Evolutionary conservation across 371 early-diverging fungal genomes (phyloP).

Genomic region (Lichtheimia corymbifera): DNA sequence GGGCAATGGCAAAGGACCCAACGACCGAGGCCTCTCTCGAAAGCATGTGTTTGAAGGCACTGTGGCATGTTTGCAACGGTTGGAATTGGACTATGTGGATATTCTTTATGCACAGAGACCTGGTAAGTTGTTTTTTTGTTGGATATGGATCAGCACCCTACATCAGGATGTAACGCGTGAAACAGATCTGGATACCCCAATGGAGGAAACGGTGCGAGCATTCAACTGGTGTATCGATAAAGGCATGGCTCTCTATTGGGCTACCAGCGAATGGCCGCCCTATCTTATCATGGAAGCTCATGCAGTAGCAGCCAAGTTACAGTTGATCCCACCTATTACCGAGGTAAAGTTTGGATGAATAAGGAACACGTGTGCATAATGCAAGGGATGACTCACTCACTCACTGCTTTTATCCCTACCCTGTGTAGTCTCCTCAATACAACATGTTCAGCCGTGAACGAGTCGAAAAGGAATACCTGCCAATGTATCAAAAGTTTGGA

Average conservation of each 20-base stretch:
- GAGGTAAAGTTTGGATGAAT: conserved; percentile 29
- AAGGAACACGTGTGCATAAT: not conserved
- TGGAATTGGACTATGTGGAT: conserved; percentile 82
- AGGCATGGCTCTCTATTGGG: conserved; percentile 87
- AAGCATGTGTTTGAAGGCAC: conserved; percentile 88
- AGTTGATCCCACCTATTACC: conserved; percentile 70
- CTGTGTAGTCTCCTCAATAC: conserved; percentile 83
- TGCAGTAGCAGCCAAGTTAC: conserved; percentile 66
- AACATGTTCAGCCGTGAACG: conserved; percentile 85
- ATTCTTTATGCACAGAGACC: conserved; percentile 85
- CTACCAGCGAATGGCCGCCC: conserved; percentile 85
- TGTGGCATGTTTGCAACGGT: conserved; percentile 71
- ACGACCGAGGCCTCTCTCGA: conserved; percentile 81
- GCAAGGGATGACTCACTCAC: not conserved
- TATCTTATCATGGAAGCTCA: conserved; percentile 81
- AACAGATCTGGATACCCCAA: conserved; percentile 62
- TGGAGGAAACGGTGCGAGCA: conserved; percentile 87
- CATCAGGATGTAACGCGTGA: not conserved
- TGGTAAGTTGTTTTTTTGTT: conserved; percentile 29
- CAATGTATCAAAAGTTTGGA: conserved; percentile 68
- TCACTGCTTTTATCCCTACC: not conserved
- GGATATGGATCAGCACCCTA: not conserved
- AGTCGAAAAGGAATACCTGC: conserved; percentile 76
- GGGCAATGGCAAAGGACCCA: conserved; percentile 75
- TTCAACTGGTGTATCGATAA: conserved; percentile 85